Conservation (phyloP, 2,329 filamentous ascomycete genomes). For the Aspergillus neotritici region DNA sequence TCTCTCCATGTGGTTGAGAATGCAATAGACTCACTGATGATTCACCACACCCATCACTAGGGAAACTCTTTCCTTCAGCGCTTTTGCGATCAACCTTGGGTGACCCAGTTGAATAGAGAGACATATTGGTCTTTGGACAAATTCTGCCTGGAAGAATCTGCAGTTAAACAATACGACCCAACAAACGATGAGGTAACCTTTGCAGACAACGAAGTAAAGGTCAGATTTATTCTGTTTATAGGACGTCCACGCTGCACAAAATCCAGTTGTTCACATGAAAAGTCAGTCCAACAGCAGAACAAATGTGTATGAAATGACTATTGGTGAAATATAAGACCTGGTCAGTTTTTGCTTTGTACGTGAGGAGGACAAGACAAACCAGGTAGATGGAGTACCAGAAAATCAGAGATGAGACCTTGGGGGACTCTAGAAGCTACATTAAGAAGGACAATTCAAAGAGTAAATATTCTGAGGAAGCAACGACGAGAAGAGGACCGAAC, state of each 20-base stretch:
- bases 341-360: not conserved
- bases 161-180: not conserved
- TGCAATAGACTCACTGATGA: constrained; percentile 20
- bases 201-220: constrained; percentile 11
- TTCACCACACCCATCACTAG: constrained; percentile 18
- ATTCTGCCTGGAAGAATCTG: not conserved
- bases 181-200: not conserved
- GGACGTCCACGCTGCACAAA: constrained; percentile 13
- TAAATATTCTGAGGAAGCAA: too few relatives aligned
- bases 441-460: too few relatives aligned
- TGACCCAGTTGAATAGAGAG: constrained; percentile 22
- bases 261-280: constrained; percentile 23
- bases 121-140: constrained; percentile 19
- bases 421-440: too few relatives aligned
- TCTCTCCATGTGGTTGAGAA: too few relatives aligned
- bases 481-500: too few relatives aligned
- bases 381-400: constrained; percentile 17
- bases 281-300: constrained; percentile 13
- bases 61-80: constrained; percentile 15
- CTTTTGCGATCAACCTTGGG: constrained; percentile 21
- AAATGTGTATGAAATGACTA: constrained; percentile 19
- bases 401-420: not conserved
- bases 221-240: constrained; percentile 7
- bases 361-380: constrained; percentile 7
- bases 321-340: constrained; percentile 13